These are phyloP conservation scores for Suillus fuscotomentosus DNA, from an alignment of 768 basidiomycete genomes.

Conservation along the genomic window DNA sequence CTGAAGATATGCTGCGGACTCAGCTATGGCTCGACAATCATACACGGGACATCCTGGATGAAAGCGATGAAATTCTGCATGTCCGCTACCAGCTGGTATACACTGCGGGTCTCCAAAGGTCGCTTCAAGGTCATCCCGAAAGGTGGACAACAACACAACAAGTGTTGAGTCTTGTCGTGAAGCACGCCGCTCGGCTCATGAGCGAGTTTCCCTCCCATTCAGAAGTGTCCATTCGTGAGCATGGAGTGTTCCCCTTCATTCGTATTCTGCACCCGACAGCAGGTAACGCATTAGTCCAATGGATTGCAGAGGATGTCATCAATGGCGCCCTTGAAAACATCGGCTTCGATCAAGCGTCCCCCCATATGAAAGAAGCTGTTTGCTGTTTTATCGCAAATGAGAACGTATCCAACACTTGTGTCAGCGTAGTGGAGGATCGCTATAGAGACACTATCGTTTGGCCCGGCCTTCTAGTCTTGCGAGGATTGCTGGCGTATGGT, in stretches of 20 bases:
- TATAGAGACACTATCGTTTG: constrained; percentile 11
- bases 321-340: constrained; percentile 14
- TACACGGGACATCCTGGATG: constrained; percentile 43
- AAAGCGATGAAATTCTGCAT: constrained; percentile 41
- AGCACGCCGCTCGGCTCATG: constrained; percentile 13
- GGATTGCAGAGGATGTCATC: constrained; percentile 17
- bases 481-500: constrained; percentile 32
- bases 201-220: constrained; percentile 9
- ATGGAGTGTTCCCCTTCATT: constrained; percentile 22
- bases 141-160: constrained; percentile 35
- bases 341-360: constrained; percentile 13
- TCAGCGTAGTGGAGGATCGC: constrained; percentile 11
- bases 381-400: constrained; percentile 22
- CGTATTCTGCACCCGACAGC: constrained; percentile 19
- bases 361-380: constrained; percentile 10
- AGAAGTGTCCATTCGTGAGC: constrained; percentile 15
- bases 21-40: constrained; percentile 19
- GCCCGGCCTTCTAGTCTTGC: constrained; percentile 29
- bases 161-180: constrained; percentile 25
- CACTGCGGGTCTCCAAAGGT: constrained; percentile 29
- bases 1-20: constrained; percentile 4
- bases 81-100: constrained; percentile 38
- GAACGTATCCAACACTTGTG: neutral
- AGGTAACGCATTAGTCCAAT: constrained; percentile 13
- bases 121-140: constrained; percentile 29